Evolutionary conservation across 2,329 filamentous ascomycete species (phyloP).

Genomic region (Penicillium brasilianum): DNA sequence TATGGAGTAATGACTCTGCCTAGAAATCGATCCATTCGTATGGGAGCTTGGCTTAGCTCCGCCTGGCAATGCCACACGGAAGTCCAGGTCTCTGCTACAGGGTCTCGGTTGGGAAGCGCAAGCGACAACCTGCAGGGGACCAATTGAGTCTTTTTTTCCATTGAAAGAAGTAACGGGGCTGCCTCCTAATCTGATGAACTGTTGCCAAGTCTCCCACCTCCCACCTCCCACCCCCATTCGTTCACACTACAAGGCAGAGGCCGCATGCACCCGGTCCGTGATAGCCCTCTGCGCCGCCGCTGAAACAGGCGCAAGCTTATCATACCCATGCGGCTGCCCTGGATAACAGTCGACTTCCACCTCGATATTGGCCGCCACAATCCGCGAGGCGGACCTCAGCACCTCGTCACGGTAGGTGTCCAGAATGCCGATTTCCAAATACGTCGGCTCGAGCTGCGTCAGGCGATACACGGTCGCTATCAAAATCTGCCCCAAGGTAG

Average conservation of each 20-base stretch:
- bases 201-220: background rate
- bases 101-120: background rate
- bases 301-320: slow-evolving; percentile 31
- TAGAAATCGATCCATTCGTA: background rate
- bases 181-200: slow-evolving; percentile 1
- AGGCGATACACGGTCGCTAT: slow-evolving; percentile 40
- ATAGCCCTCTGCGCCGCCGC: slow-evolving; percentile 20
- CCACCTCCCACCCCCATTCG: background rate
- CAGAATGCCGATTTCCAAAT: slow-evolving; percentile 51
- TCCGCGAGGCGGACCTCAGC: slow-evolving; percentile 46
- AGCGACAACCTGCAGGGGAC: background rate
- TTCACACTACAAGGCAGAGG: slow-evolving; percentile 1
- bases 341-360: slow-evolving; percentile 54
- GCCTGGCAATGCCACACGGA: slow-evolving; percentile 6
- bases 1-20: slow-evolving; percentile 2
- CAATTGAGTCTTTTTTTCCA: background rate
- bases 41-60: background rate
- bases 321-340: slow-evolving; percentile 50
- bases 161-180: background rate
- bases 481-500: slow-evolving; percentile 45
- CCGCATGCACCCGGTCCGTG: slow-evolving; percentile 25
- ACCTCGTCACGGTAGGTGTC: slow-evolving; percentile 53
- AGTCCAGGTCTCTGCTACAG: background rate
- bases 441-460: slow-evolving; percentile 49
- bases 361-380: slow-evolving; percentile 50